These are phyloP conservation scores for Tuber microsphaerosporum DNA, from an alignment of 495 filamentous ascomycete species.

Conservation along the genomic window DNA sequence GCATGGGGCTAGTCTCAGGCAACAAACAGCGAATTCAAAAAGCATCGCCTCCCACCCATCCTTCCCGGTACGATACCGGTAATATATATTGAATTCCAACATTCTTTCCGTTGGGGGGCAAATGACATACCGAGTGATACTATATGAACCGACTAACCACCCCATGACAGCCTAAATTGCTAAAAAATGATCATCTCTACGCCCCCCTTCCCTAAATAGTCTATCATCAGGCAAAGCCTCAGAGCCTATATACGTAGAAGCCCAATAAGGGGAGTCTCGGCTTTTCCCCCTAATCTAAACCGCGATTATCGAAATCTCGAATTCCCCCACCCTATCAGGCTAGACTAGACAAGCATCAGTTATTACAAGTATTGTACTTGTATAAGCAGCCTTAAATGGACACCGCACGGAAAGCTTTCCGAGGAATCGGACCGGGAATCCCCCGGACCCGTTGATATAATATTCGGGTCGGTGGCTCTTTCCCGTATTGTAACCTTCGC, in stretches of 20 bases:
- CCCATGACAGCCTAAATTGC: neutral
- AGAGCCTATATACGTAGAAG: too few species aligned
- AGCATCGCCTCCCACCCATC: neutral
- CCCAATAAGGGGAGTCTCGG: neutral
- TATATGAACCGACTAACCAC: neutral
- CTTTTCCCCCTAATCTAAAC: neutral
- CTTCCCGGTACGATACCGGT: neutral
- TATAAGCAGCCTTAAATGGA: neutral
- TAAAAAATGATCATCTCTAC: neutral
- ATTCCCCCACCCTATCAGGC: neutral
- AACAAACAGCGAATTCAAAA: neutral
- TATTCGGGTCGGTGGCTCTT: neutral
- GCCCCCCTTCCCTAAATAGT: neutral
- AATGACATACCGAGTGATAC: neutral
- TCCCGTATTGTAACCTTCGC: neutral
- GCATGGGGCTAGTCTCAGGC: neutral
- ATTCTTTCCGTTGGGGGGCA: neutral
- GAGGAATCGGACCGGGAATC: neutral
- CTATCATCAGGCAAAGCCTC: neutral
- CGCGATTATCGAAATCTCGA: neutral
- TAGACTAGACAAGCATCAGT: neutral
- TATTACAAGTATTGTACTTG: too few species aligned
- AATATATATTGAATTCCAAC: neutral
- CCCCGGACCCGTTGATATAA: neutral
- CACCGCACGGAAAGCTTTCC: neutral